These are phyloP conservation scores for Geranium incanum DNA, from an alignment of 441 rosid genomes.

Conservation along the genomic window DNA sequence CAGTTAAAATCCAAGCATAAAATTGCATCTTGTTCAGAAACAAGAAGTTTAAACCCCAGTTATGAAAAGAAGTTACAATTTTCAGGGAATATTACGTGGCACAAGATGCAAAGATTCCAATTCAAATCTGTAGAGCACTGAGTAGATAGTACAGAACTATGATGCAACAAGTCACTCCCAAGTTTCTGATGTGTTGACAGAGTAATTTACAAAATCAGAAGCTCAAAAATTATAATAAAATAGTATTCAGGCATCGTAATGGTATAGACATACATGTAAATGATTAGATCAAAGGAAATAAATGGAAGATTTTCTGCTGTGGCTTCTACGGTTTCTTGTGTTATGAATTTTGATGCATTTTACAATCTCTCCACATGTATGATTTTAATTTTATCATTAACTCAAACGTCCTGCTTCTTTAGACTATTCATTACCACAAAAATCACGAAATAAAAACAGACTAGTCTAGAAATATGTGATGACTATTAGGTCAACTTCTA, in stretches of 20 bases:
- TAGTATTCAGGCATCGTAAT: too few relatives aligned
- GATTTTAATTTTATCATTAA: too few relatives aligned
- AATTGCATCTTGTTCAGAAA: background rate
- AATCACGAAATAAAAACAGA: slow-evolving; percentile 33
- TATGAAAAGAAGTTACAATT: too few relatives aligned
- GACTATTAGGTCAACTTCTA: slow-evolving; percentile 5
- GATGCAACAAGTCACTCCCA: background rate
- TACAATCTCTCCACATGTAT: too few relatives aligned
- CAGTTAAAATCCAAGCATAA: background rate
- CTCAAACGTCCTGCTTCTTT: slow-evolving; percentile 44
- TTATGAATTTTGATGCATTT: too few relatives aligned
- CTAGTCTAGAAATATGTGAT: slow-evolving; percentile 9
- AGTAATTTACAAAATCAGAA: too few relatives aligned
- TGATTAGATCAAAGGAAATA: too few relatives aligned
- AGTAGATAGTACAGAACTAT: background rate
- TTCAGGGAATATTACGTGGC: background rate
- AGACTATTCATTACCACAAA: slow-evolving; percentile 56
- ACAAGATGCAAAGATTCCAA: background rate
- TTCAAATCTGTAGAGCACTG: background rate
- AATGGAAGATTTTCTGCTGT: too few relatives aligned
- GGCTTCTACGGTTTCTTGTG: too few relatives aligned
- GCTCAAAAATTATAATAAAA: too few relatives aligned
- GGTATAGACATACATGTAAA: too few relatives aligned
- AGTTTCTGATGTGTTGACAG: background rate
- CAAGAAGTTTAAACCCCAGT: too few relatives aligned